Conservation (phyloP, 306 rosid genomes). For the Quercus suber region DNA sequence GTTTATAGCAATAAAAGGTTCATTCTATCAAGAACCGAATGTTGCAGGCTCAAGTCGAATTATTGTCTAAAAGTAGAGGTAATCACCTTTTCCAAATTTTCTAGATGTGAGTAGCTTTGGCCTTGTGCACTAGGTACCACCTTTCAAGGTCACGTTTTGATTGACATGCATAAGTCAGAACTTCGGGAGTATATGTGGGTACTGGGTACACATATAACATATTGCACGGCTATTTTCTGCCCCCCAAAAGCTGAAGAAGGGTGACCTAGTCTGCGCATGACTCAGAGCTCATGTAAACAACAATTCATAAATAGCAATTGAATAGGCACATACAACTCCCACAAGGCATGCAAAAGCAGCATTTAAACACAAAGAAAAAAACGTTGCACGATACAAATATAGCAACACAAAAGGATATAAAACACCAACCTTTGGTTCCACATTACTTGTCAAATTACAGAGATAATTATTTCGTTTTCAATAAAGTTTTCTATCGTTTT, state of each 20-base stretch:
- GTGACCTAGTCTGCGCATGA: not conserved
- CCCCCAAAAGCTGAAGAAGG: not conserved
- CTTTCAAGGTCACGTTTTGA: not conserved
- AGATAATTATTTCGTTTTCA: too few species aligned
- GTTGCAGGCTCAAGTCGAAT: too few species aligned
- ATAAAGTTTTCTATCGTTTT: too few species aligned
- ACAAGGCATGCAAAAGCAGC: not conserved
- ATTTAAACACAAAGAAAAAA: not conserved
- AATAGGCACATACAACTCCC: too few species aligned
- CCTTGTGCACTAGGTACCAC: too few species aligned
- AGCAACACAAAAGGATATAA: not conserved
- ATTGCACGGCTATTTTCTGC: not conserved
- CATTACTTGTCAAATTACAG: not conserved
- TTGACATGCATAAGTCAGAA: not conserved
- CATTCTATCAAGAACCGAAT: too few species aligned
- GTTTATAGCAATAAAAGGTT: too few species aligned
- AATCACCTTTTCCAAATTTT: too few species aligned
- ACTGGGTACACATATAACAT: not conserved
- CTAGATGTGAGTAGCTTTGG: too few species aligned
- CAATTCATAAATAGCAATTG: not conserved
- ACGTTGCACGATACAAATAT: not conserved
- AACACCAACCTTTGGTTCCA: conserved; percentile 15
- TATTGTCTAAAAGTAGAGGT: too few species aligned
- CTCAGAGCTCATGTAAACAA: not conserved
- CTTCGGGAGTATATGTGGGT: not conserved